A percentile compares a stretch with the other conserved stretches of the same genome.
phyloP scores from a whole-genome alignment of 2,329 filamentous ascomycete genomes.

The Sporothrix globosa region DNA sequence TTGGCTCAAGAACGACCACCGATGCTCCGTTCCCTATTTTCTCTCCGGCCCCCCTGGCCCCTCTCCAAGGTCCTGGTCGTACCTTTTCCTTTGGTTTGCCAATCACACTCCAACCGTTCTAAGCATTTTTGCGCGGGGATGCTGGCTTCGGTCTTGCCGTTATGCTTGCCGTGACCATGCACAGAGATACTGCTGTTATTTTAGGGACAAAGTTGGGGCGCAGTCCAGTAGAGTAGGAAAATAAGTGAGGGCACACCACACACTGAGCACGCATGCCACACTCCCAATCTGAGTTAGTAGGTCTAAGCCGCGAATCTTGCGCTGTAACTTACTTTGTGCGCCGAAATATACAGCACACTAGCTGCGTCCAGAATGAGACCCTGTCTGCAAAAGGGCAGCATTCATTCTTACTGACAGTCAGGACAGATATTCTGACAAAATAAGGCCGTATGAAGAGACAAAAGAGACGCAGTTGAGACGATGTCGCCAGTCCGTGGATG shows the following conservation, averaged over 20 bases:
- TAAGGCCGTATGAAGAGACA: neutral
- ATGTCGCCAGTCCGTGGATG: no score
- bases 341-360: no score
- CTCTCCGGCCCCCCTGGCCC: neutral
- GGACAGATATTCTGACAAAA: neutral
- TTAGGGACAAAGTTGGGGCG: slow-evolving; percentile 34
- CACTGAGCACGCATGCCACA: no score
- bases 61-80: no score
- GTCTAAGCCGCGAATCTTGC: slow-evolving; percentile 2
- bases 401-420: neutral
- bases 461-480: neutral
- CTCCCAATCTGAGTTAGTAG: neutral
- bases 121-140: neutral
- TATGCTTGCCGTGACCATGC: neutral
- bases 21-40: neutral
- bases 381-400: neutral
- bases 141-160: neutral
- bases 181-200: slow-evolving; percentile 25
- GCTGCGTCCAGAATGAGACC: neutral
- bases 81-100: neutral
- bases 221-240: slow-evolving; percentile 18
- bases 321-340: neutral
- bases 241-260: neutral
- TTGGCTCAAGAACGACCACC: slow-evolving; percentile 30
- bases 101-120: neutral